A percentile compares a stretch with the other conserved stretches of the same genome.
Conservation (phyloP, 1,284 basidiomycete species). For the Rugosomyces carneus region DNA sequence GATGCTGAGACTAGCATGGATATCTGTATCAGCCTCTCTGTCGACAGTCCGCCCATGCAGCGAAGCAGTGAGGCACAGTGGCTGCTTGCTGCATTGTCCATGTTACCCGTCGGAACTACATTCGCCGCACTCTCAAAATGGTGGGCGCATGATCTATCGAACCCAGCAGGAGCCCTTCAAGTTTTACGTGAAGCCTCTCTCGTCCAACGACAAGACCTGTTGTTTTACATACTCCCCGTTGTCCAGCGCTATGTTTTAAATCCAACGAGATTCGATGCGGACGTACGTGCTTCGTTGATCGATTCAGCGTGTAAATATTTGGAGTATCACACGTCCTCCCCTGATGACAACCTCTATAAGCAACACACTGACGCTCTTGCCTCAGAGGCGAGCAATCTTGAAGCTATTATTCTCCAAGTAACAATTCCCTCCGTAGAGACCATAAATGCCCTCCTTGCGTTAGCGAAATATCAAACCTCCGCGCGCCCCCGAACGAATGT, state of each 20-base stretch:
- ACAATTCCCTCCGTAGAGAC: not conserved
- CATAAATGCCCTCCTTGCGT: not conserved
- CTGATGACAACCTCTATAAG: not conserved
- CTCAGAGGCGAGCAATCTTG: slow-evolving; percentile 6
- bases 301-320: slow-evolving; percentile 1
- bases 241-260: not conserved
- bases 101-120: not conserved
- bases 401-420: slow-evolving; percentile 1
- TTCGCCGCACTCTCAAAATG: not conserved
- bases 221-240: slow-evolving; percentile 1
- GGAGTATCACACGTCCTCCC: not conserved
- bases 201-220: not conserved
- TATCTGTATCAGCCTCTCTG: not conserved
- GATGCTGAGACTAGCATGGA: slow-evolving; percentile 3
- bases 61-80: not conserved
- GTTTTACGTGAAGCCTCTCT: slow-evolving; percentile 2
- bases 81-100: slow-evolving; percentile 1
- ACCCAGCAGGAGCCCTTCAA: not conserved
- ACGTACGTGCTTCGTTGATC: not conserved
- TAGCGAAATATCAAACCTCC: slow-evolving; percentile 2
- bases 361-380: not conserved
- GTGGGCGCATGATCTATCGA: not conserved
- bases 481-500: slow-evolving; percentile 1
- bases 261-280: not conserved
- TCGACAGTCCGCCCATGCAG: not conserved